These are phyloP conservation scores for Selenicereus undatus DNA, from an alignment of 148 eudicot species.

Conservation along the genomic window DNA sequence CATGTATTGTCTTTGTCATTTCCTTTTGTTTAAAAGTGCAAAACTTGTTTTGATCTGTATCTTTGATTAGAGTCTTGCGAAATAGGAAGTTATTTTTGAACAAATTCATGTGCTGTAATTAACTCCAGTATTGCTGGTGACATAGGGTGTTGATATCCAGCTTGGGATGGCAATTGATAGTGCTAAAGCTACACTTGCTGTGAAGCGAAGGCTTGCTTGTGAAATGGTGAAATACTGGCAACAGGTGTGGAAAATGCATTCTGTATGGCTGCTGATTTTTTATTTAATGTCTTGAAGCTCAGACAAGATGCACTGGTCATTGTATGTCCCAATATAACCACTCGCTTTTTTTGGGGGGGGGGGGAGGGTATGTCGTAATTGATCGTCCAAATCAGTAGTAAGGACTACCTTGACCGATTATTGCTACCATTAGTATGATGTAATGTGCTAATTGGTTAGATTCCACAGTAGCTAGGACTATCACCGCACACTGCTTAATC, in stretches of 20 bases:
- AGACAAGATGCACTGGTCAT: not conserved
- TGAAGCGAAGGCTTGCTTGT: slow-evolving; percentile 95
- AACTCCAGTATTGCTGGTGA: slow-evolving; percentile 4
- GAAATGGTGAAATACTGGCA: slow-evolving; percentile 99
- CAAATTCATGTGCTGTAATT: not conserved
- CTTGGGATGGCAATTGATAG: slow-evolving; percentile 98
- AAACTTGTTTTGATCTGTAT: slow-evolving; percentile 16
- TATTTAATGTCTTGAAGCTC: not conserved
- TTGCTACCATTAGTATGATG: not conserved
- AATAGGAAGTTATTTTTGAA: not conserved
- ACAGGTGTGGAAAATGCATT: slow-evolving; percentile 49
- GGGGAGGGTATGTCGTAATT: not conserved
- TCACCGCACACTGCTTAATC: not conserved
- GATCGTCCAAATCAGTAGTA: not conserved
- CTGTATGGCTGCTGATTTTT: not conserved
- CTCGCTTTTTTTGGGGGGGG: not conserved
- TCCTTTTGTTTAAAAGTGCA: not conserved
- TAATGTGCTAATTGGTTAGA: not conserved
- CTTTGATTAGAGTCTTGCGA: not conserved
- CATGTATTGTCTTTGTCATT: not conserved
- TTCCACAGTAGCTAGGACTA: not conserved
- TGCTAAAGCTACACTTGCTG: slow-evolving; percentile 97
- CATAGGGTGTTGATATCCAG: slow-evolving; percentile 62
- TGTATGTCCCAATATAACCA: not conserved
- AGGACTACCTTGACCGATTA: not conserved